Evolutionary conservation across 495 filamentous ascomycete species (phyloP).

Genomic region (Aspergillus panamensis): DNA sequence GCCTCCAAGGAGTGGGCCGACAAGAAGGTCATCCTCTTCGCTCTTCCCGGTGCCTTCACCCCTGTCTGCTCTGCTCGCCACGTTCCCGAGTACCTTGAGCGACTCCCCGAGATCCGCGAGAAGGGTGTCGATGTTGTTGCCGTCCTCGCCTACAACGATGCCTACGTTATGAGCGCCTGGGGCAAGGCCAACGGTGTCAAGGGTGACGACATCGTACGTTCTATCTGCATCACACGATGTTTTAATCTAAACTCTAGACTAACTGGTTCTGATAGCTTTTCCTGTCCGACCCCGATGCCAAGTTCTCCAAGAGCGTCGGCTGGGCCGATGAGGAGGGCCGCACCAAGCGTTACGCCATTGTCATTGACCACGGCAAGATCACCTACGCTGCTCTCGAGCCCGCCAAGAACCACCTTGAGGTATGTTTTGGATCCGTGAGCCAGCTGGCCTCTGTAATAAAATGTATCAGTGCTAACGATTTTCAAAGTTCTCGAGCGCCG

Average conservation of each 20-base stretch:
- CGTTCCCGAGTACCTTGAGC: slow-evolving; percentile 79
- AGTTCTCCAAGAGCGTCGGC: slow-evolving; percentile 77
- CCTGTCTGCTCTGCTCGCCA: slow-evolving; percentile 86
- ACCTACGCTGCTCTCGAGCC: slow-evolving; percentile 80
- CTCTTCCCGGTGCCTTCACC: slow-evolving; percentile 92
- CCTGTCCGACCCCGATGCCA: slow-evolving; percentile 71
- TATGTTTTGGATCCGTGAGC: slow-evolving; percentile 23
- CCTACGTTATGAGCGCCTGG: slow-evolving; percentile 93
- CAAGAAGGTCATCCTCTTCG: slow-evolving; percentile 90
- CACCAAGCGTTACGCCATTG: slow-evolving; percentile 76
- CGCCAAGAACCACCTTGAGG: slow-evolving; percentile 61
- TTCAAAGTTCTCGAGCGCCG: slow-evolving; percentile 62
- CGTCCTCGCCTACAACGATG: slow-evolving; percentile 86
- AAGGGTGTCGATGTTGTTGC: slow-evolving; percentile 87
- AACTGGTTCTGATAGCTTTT: slow-evolving; percentile 61
- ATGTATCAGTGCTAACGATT: slow-evolving; percentile 16
- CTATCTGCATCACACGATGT: not conserved
- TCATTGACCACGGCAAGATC: slow-evolving; percentile 88
- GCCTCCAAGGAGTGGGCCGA: slow-evolving; percentile 80
- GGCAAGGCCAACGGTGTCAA: slow-evolving; percentile 86
- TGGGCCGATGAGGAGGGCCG: slow-evolving; percentile 74
- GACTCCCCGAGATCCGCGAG: slow-evolving; percentile 64
- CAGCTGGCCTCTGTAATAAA: not conserved
- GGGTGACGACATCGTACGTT: slow-evolving; percentile 70
- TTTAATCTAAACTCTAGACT: not conserved